These are phyloP conservation scores for Penicillium herquei DNA, from an alignment of 495 filamentous ascomycete genomes.

Conservation along the genomic window DNA sequence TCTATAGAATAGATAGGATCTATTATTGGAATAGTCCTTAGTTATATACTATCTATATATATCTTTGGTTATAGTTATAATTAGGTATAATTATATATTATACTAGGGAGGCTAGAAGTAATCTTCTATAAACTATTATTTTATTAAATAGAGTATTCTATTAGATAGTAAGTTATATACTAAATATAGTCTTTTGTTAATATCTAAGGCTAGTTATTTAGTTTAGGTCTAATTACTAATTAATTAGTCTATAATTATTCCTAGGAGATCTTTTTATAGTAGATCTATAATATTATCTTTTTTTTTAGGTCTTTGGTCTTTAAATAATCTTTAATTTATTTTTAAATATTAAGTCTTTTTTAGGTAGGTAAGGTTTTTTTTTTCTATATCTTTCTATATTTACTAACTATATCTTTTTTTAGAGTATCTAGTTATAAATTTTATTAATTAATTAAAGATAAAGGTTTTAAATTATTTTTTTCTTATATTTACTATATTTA, in stretches of 20 bases:
- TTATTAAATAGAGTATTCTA: not conserved
- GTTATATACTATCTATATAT: not conserved
- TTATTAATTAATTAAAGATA: not conserved
- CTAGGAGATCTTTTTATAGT: not conserved
- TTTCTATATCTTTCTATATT: not conserved
- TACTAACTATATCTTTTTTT: not conserved
- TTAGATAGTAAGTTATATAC: not conserved
- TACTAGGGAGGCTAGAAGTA: not conserved
- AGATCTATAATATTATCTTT: slow-evolving; percentile 1
- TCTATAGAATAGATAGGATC: not conserved
- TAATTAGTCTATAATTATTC: not conserved
- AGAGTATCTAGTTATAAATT: not conserved
- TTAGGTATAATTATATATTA: not conserved
- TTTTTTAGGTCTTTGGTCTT: not conserved
- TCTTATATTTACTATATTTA: slow-evolving; percentile 1
- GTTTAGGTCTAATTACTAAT: not conserved
- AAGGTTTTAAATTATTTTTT: not conserved
- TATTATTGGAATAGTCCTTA: not conserved
- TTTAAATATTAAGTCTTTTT: not conserved
- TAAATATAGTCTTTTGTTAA: too few species aligned
- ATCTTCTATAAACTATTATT: not conserved
- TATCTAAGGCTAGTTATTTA: too few species aligned
- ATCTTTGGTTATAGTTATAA: not conserved
- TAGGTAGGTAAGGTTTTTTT: not conserved
- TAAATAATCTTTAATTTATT: not conserved